These are phyloP conservation scores for Puccinia novopanici DNA, from an alignment of 1,284 basidiomycete species.

Conservation along the genomic window DNA sequence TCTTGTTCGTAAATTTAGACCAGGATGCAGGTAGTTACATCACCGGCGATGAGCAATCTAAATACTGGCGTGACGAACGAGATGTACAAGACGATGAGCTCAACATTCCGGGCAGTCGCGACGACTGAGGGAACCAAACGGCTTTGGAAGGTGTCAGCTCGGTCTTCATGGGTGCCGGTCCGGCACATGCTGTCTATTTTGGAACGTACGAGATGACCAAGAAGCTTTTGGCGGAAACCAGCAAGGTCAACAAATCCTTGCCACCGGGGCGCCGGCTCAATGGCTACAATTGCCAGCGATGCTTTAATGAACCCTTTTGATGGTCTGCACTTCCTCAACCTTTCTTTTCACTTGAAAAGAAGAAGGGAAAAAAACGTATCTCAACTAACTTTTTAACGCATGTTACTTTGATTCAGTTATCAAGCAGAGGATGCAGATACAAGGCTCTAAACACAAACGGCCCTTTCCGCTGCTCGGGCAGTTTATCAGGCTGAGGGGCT, in stretches of 20 bases:
- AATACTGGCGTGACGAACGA: constrained; percentile 20
- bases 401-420: constrained; percentile 73
- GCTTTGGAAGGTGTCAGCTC: constrained; percentile 92
- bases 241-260: constrained; percentile 73
- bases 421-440: constrained; percentile 98
- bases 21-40: constrained; percentile 91
- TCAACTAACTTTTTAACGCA: background rate
- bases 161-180: constrained; percentile 95
- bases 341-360: constrained; percentile 23
- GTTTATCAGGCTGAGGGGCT: constrained; percentile 86
- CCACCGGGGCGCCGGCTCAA: constrained; percentile 84
- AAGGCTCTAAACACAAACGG: constrained; percentile 86
- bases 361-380: no score
- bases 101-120: constrained; percentile 85
- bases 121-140: constrained; percentile 86
- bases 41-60: constrained; percentile 68
- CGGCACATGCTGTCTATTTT: constrained; percentile 97
- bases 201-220: constrained; percentile 90
- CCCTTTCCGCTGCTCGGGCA: constrained; percentile 75
- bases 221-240: constrained; percentile 86
- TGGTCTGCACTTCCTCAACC: constrained; percentile 67
- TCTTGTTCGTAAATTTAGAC: constrained; percentile 68
- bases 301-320: constrained; percentile 99
- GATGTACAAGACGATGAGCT: constrained; percentile 81
- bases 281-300: constrained; percentile 91